Base-by-base conservation (phyloP, 208 protist species). In the Trypanosoma platydactyli region DNA sequence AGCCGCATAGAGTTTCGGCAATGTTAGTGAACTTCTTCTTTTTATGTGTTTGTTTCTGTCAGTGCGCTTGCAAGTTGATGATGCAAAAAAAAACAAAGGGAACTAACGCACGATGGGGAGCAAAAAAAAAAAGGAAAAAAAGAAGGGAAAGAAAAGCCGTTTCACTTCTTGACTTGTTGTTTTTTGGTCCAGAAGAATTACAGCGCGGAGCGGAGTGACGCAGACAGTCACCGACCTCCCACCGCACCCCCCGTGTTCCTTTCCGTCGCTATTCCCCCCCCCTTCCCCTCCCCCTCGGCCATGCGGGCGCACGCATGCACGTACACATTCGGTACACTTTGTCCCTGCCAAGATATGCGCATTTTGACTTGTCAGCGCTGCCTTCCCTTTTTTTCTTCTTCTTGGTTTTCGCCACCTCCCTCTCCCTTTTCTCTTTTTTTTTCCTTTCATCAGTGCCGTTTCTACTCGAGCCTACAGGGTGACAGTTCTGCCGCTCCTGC, bases 1-100 rank as follows among this genome's bases (percentile, higher is more conserved):
- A 46, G 70, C 70, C 5, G 70, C 62, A 48, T 76, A 54, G 51
- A 63, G 7, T 11, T 62, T 15, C 22, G 48, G 22, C 24, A 20
- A 35, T 55, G 38, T 5, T 40, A 55, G 35, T n/a, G 45, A 35
- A 6, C 27, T 46, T 20, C 9, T 27, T n/a, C n/a, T n/a, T n/a
- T 38, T 38, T 38, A 9, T 38, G 33, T 38, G 33, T 38, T 38
- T 38, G 33, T 38, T 3, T 38, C 33, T n/a, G n/a, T n/a, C n/a
- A n/a, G n/a, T n/a, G n/a, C n/a, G n/a, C 16, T 24, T 20, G 18
- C 45, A 5, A 56, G 30, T 16, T 11, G 13, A 51, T 6, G 22
- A 24, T 3, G 20, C 6, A 49, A 68, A 58, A 46, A 46, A 56
- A 63, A 46, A 38, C 0, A 30, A 53, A 42, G 38, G 55, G 18